These are phyloP conservation scores for Pyrus bretschneideri DNA, from an alignment of 306 rosid species.

Conservation along the genomic window DNA sequence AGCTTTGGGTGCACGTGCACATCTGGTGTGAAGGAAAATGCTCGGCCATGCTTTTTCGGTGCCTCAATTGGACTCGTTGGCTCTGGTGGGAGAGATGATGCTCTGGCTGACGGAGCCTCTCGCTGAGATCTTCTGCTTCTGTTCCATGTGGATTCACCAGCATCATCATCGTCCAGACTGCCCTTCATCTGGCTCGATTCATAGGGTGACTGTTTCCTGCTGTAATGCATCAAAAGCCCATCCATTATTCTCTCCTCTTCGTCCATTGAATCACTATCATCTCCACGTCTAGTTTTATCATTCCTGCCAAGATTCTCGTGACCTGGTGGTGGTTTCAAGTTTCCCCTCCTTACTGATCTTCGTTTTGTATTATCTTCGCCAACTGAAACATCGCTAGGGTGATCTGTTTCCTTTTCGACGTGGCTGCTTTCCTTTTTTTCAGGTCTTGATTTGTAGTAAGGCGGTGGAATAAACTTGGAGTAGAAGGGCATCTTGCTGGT, in stretches of 20 bases:
- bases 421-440: slow-evolving; percentile 15
- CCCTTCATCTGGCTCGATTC: slow-evolving; percentile 14
- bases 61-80: slow-evolving; percentile 3
- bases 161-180: slow-evolving; percentile 7
- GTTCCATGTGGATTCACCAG: slow-evolving; percentile 2
- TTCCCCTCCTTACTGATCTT: slow-evolving; percentile 55
- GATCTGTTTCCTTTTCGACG: slow-evolving; percentile 21
- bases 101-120: slow-evolving; percentile 15
- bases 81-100: slow-evolving; percentile 33
- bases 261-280: not conserved
- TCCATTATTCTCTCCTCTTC: slow-evolving; percentile 29
- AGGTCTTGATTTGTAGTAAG: slow-evolving; percentile 48
- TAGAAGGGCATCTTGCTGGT: slow-evolving; percentile 28
- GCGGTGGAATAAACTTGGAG: slow-evolving; percentile 44
- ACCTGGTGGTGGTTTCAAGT: slow-evolving; percentile 27
- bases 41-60: slow-evolving; percentile 13
- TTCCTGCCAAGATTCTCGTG: slow-evolving; percentile 4
- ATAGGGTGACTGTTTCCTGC: slow-evolving; percentile 21
- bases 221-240: slow-evolving; percentile 31
- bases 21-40: slow-evolving; percentile 34
- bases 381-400: not conserved
- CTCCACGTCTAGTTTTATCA: not conserved
- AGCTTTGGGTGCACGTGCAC: slow-evolving; percentile 54
- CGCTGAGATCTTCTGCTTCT: slow-evolving; percentile 7
- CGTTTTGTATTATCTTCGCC: slow-evolving; percentile 39